These are phyloP conservation scores for Calonectria pteridis DNA, from an alignment of 2,329 filamentous ascomycete species.

Conservation along the genomic window DNA sequence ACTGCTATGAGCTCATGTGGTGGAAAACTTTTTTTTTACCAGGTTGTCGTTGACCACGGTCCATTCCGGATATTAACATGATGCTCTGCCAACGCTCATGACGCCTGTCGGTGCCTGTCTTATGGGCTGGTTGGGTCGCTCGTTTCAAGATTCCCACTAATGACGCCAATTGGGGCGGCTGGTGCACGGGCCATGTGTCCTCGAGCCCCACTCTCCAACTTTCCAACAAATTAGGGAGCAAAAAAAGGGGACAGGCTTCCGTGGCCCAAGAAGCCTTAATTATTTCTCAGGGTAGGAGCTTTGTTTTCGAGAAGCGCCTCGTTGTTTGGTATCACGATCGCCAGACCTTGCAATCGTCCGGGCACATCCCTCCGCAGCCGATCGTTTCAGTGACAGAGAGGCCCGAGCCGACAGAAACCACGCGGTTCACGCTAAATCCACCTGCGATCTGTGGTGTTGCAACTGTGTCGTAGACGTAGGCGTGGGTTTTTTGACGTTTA, in stretches of 20 bases:
- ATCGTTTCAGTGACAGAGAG: constrained; percentile 11
- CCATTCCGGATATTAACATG: constrained; percentile 36
- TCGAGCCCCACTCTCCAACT: constrained; percentile 30
- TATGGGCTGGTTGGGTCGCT: constrained; percentile 26
- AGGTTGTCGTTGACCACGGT: constrained; percentile 23
- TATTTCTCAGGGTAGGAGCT: constrained; percentile 5
- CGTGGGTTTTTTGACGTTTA: constrained; percentile 1
- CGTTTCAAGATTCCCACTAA: constrained; percentile 48
- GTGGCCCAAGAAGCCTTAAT: background rate
- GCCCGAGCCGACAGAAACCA: constrained; percentile 16
- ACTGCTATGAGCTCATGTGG: constrained; percentile 14
- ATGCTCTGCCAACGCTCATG: constrained; percentile 26
- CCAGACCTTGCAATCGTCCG: constrained; percentile 9
- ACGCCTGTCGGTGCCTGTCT: constrained; percentile 22
- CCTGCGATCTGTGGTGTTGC: background rate
- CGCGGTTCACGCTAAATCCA: constrained; percentile 4
- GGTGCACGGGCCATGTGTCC: constrained; percentile 36
- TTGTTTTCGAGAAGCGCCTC: background rate
- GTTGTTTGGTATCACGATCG: constrained; percentile 1
- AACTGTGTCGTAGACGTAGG: background rate
- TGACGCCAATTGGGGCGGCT: constrained; percentile 38
- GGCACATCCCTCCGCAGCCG: background rate
- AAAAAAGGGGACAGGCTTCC: constrained; percentile 8
- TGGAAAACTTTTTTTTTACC: constrained; percentile 5
- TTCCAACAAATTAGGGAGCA: constrained; percentile 14